Evolutionary conservation across 2,329 filamentous ascomycete species (phyloP), one percentile per base, ranked within the genome.

Genomic region (Colletotrichum caudatum): DNA sequence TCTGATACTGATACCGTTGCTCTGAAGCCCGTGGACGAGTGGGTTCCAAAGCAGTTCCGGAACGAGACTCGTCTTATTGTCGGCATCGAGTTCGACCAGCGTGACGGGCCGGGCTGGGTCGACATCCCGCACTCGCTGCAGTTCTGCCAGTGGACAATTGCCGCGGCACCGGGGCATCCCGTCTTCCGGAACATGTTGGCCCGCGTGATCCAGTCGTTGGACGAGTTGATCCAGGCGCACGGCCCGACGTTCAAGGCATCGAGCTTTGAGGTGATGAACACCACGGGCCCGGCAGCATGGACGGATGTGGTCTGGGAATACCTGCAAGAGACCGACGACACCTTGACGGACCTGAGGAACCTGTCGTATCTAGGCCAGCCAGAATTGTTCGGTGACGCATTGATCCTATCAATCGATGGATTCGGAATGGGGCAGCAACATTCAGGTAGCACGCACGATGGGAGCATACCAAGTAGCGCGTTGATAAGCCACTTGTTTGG

Each of bases 1-100:
- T 83, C 87, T 29, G 89, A 90, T 74, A 89, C 89, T 60, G 89
- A 90, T 75, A 88, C 89, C 18, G 84, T 88, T 75, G 85, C 86
- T 8, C 78, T 90, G 20, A 83, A 83, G 41, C 84, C 88, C 0
- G 79, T 90, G 63, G 80, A 86, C 44, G 20, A 59, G 3, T 79
- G 78, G 77, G 62, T 79, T 5, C 76, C 77, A 7, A 46, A 57
- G 11, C 23, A 69, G 5, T 18, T 76, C 33, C 75, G 75, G 5
- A 69, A 73, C 66, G 44, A 69, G n/a, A 75, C 75, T 9, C 69
- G 74, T 5, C 71, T 78, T 12, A 64, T 81, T 23, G 73, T 81
- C 3, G 79, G 78, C 9, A 75, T 80, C 62, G 79, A 81, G 69
- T 80, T 76, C 50, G 80, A 81, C 68, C 73, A 76, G n/a, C 74